Base-by-base conservation (phyloP, 352 stramenopile genomes). In the Globisporangium abappressorium region DNA sequence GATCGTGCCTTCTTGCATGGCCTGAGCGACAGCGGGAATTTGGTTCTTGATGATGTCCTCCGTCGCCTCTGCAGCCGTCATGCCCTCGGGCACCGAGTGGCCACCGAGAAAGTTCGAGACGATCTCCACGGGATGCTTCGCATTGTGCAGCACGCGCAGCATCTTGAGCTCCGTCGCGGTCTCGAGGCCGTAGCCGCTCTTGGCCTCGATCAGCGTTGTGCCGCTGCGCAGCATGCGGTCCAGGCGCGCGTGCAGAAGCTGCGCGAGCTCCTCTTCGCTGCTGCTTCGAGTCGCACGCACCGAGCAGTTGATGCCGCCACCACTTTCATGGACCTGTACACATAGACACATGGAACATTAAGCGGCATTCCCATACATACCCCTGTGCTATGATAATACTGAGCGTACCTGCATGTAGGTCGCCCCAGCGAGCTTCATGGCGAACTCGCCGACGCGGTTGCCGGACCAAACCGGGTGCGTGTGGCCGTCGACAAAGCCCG, bases 391-490 rank as follows among this genome's bases (percentile, higher is more conserved):
- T 26, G 24, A 26, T 26, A 26, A 26, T 26, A 26, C 24, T 26
- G 24, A 26, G 24, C 24, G 0, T 26, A 26, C 24, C 55, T 73
- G 49, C 87, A 95, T 93, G 75, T 95, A 95, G 7, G 85, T 93
- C 22, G 87, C 87, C 15, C 87, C 85, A 8, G 85, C 84, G 30
- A 95, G 77, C 78, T 95, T 95, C 85, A 95, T 93, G 56, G 84
- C 85, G 56, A 93, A 95, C 73, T 95, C 87, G 56, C 87, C 79
- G n/a, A 93, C 85, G 69, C 87, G 87, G 73, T 86, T 93, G 66
- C 87, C 87, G 57, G 82, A 90, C 82, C 84, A 95, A 30, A 95
- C 87, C 2, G 87, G 87, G 64, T 95, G 87, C 56, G 87, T 95
- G 66, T 95, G 87, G 54, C 81, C 85, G 59, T 95, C 87, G 11